Evolutionary conservation across 179 eudicot genomes (phyloP).

Genomic region (Vitellaria paradoxa): DNA sequence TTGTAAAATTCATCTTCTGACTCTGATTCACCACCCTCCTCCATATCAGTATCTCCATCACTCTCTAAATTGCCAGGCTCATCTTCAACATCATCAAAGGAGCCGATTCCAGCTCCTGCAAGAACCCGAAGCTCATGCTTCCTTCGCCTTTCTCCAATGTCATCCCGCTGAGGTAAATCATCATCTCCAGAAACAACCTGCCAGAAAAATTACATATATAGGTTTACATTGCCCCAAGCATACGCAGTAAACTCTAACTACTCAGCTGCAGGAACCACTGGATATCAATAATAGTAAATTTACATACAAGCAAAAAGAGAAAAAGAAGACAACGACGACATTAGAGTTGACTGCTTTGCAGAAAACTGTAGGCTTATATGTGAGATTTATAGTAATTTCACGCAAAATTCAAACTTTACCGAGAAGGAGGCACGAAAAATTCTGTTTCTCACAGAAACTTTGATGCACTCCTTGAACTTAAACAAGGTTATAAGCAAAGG

Average conservation of each 20-base stretch:
- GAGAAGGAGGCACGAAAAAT: not conserved
- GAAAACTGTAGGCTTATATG: not conserved
- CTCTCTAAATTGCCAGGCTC: slow-evolving; percentile 29
- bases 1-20: slow-evolving; percentile 58
- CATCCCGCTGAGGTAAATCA: slow-evolving; percentile 89
- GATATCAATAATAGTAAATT: slow-evolving; percentile 2
- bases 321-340: not conserved
- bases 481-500: not conserved
- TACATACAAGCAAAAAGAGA: not conserved
- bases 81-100: slow-evolving; percentile 44
- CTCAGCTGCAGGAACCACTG: not conserved
- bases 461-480: not conserved
- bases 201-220: slow-evolving; percentile 5
- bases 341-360: not conserved
- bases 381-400: not conserved
- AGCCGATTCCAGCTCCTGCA: slow-evolving; percentile 63
- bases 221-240: not conserved
- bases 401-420: not conserved
- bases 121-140: slow-evolving; percentile 85
- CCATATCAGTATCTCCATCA: slow-evolving; percentile 33
- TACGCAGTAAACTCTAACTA: not conserved
- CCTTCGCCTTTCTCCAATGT: slow-evolving; percentile 90
- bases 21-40: slow-evolving; percentile 30
- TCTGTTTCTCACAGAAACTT: not conserved
- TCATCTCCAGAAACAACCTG: slow-evolving; percentile 89